phyloP scores from a whole-genome alignment of 2,329 filamentous ascomycete species.

The Cordyceps farinosa region DNA sequence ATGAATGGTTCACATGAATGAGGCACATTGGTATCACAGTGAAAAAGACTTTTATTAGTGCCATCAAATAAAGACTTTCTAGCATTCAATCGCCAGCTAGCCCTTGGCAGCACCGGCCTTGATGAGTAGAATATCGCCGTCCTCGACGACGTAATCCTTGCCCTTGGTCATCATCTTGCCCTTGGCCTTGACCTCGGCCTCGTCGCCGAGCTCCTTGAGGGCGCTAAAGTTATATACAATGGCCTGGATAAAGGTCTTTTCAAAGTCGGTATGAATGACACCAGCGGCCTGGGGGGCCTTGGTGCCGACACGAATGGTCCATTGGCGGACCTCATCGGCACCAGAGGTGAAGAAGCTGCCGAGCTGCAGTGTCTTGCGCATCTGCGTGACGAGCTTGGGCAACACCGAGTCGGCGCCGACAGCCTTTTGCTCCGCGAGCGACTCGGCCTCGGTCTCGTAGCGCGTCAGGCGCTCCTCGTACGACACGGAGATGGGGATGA shows the following conservation, averaged over 20 bases:
- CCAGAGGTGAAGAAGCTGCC: conserved; percentile 97
- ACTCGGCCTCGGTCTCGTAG: conserved; percentile 74
- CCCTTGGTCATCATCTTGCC: conserved; percentile 98
- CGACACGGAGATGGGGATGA: conserved; percentile 88
- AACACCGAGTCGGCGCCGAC: conserved; percentile 82
- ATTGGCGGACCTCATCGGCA: conserved; percentile 93
- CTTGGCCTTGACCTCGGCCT: conserved; percentile 83
- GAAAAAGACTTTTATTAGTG: neutral
- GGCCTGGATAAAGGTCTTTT: conserved; percentile 98
- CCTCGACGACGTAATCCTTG: conserved; percentile 90
- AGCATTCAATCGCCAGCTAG: conserved; percentile 34
- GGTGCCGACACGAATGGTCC: conserved; percentile 92
- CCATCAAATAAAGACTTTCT: no score
- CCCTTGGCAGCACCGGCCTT: conserved; percentile 82
- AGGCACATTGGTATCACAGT: neutral
- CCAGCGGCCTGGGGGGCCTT: conserved; percentile 97
- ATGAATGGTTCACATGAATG: neutral
- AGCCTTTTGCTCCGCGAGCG: conserved; percentile 81
- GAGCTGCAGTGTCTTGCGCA: conserved; percentile 88
- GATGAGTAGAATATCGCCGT: conserved; percentile 80
- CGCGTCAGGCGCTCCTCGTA: conserved; percentile 89
- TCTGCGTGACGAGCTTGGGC: conserved; percentile 86
- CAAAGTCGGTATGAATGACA: conserved; percentile 97
- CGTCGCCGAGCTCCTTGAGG: conserved; percentile 83
- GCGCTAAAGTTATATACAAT: conserved; percentile 86